These are phyloP conservation scores for Sclerotinia borealis DNA, from an alignment of 2,329 filamentous ascomycete species.

Conservation along the genomic window DNA sequence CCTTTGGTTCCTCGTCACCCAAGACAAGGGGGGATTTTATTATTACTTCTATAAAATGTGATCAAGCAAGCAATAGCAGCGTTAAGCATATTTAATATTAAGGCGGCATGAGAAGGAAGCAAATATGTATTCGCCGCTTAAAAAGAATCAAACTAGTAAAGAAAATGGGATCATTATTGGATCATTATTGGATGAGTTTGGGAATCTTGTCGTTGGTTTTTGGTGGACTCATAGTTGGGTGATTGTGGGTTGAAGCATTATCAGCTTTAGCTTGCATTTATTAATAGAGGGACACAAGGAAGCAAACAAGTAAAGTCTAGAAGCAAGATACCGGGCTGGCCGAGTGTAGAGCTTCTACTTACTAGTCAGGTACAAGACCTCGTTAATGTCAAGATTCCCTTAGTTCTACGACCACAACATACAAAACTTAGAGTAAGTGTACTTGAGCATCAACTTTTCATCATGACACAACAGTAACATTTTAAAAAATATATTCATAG, in stretches of 20 bases:
- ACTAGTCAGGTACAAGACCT: not conserved
- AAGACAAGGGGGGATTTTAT: not conserved
- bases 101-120: slow-evolving; percentile 1
- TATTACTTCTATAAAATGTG: not conserved
- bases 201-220: not conserved
- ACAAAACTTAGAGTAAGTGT: no score
- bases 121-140: not conserved
- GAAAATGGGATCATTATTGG: not conserved
- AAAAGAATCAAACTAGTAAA: not conserved
- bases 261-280: not conserved
- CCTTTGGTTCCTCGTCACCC: not conserved
- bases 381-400: no score
- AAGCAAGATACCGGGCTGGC: not conserved
- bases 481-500: no score
- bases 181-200: not conserved
- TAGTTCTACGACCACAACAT: no score
- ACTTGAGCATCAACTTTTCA: no score
- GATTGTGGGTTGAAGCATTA: not conserved
- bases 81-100: not conserved
- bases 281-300: no score
- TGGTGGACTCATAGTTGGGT: not conserved
- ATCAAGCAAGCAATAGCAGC: not conserved
- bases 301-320: not conserved
- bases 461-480: no score
- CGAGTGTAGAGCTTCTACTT: not conserved